phyloP scores from a whole-genome alignment of 2,329 filamentous ascomycete species.

The Rhytidhysteron rufulum region DNA sequence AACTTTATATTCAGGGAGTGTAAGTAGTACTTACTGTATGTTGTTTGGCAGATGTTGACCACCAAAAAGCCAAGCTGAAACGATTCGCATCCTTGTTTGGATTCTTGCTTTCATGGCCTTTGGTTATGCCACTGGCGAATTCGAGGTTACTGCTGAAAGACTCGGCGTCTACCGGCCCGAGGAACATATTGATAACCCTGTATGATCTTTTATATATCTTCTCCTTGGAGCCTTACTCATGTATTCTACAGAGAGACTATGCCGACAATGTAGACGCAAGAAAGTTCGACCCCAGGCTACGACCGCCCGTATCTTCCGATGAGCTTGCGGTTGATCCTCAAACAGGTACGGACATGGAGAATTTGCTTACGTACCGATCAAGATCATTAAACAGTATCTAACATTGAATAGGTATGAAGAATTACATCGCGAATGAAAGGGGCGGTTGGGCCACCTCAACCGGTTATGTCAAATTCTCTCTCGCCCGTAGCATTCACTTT shows the following conservation, averaged over 20 bases:
- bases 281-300: constrained; percentile 74
- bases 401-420: constrained; percentile 75
- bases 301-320: constrained; percentile 63
- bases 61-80: constrained; percentile 38
- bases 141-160: constrained; percentile 53
- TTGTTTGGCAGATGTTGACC: no score
- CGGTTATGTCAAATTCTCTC: constrained; percentile 64
- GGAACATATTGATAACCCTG: constrained; percentile 49
- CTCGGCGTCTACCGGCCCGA: constrained; percentile 48
- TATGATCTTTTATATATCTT: constrained; percentile 1
- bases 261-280: constrained; percentile 74
- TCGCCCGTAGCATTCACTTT: constrained; percentile 47
- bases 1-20: constrained; percentile 6
- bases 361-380: no score
- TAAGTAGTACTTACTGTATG: no score
- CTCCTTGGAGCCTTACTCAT: not conserved
- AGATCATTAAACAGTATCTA: no score
- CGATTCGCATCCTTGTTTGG: constrained; percentile 53
- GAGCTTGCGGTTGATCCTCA: constrained; percentile 45
- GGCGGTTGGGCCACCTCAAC: constrained; percentile 87
- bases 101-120: constrained; percentile 55
- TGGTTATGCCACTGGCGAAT: constrained; percentile 54
- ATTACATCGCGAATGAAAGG: constrained; percentile 91
- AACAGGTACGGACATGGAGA: constrained; percentile 20
- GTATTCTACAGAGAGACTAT: constrained; percentile 36